Conservation (phyloP, 208 protist genomes). For the Leishmania aethiopica region DNA sequence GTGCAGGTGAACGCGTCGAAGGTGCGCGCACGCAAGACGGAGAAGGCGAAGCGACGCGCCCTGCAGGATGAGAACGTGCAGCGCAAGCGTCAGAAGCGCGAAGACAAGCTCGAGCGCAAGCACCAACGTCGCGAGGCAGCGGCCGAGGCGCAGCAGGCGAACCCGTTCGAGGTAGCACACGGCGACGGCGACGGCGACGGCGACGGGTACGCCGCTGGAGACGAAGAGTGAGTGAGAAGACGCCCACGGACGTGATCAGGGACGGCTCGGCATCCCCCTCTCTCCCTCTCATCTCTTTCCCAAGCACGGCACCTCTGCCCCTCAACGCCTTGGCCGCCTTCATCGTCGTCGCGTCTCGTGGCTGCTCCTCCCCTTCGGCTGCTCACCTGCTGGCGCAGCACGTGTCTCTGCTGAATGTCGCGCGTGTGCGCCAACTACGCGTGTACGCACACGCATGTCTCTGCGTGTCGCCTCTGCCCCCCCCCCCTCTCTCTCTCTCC, state of each 20-base stretch:
- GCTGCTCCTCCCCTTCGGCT: neutral
- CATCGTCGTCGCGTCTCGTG: neutral
- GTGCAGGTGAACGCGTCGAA: slow-evolving; percentile 70
- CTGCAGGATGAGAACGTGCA: slow-evolving; percentile 87
- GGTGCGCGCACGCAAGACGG: slow-evolving; percentile 65
- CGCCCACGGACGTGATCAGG: neutral
- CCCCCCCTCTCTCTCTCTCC: neutral
- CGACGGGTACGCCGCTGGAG: slow-evolving; percentile 61
- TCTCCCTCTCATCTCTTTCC: too few relatives aligned
- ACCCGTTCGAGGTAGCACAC: slow-evolving; percentile 75
- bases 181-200: slow-evolving; percentile 29
- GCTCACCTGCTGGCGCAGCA: neutral
- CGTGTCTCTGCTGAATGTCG: neutral
- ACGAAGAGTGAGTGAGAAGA: slow-evolving; percentile 27
- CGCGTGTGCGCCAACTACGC: neutral
- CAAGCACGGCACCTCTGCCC: neutral
- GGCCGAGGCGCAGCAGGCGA: slow-evolving; percentile 56
- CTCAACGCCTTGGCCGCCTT: neutral
- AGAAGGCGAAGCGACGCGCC: slow-evolving; percentile 75
- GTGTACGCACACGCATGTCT: neutral
- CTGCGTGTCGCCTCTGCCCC: too few relatives aligned
- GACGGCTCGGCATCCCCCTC: neutral
- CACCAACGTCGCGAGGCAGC: slow-evolving; percentile 65
- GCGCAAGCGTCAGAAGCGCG: slow-evolving; percentile 49
- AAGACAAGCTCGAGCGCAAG: slow-evolving; percentile 71